phyloP scores from a whole-genome alignment of 345 rosid genomes.

The Trapa bicornis region DNA sequence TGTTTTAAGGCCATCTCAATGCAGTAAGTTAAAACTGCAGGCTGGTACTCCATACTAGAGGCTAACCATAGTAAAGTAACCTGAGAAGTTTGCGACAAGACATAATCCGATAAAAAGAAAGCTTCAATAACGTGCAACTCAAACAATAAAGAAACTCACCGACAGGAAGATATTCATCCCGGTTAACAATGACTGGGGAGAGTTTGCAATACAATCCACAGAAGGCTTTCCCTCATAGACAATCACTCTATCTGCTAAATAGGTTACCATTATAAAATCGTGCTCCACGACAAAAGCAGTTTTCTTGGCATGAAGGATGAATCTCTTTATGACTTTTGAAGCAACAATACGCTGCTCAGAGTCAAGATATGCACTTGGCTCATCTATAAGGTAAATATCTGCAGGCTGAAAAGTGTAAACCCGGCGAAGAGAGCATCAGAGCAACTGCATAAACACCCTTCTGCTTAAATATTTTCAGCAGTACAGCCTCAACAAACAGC shows the following conservation, averaged over 20 bases:
- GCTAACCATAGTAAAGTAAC: neutral
- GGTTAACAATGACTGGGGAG: constrained; percentile 85
- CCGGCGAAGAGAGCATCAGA: constrained; percentile 1
- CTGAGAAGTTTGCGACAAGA: neutral
- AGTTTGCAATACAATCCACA: constrained; percentile 79
- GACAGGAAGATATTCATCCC: constrained; percentile 98
- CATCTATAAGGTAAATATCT: constrained; percentile 93
- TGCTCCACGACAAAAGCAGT: constrained; percentile 99
- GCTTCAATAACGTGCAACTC: neutral
- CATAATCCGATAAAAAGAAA: neutral
- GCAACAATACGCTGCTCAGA: constrained; percentile 99
- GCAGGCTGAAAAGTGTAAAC: constrained; percentile 60
- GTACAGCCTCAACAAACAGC: neutral
- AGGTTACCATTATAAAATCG: constrained; percentile 95
- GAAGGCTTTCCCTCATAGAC: constrained; percentile 92
- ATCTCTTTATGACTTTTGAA: constrained; percentile 93
- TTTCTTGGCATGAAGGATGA: constrained; percentile 95
- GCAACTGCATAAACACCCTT: neutral
- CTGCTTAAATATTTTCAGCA: neutral
- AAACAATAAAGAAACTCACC: constrained; percentile 29
- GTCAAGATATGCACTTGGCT: constrained; percentile 97
- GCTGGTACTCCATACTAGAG: neutral
- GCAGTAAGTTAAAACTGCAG: neutral
- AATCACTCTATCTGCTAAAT: constrained; percentile 86
- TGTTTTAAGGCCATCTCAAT: neutral